Base-by-base conservation (phyloP, 441 rosid genomes). In the Erysimum pusillum region DNA sequence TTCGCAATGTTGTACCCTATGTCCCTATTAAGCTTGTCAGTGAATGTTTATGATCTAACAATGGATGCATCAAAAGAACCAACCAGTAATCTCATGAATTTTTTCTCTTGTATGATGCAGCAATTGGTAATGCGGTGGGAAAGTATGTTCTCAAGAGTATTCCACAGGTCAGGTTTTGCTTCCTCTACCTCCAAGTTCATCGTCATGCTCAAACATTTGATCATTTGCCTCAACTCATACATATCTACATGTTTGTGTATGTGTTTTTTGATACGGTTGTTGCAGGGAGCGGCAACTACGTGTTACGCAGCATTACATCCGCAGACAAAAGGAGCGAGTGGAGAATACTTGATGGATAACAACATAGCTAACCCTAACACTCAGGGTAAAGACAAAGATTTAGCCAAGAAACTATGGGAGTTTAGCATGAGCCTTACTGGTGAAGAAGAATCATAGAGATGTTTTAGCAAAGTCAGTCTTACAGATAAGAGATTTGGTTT, bases 301-400 rank as follows among this genome's bases (percentile, higher is more conserved):
- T 89, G 93, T 77, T 85, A 83, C 14, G 82, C 82, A 17, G 93
- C 89, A 42, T 69, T 87, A 72, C 86, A 89, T 75, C 85, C 93
- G 0, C 88, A 84, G 20, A 72, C 65, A 18, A 80, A 81, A 20
- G 89, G 88, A 57, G 85, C 79, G 51, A 85, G 81, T 36, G 93
- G 86, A 5, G 80, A 85, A 60, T 86, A 87, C 68, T 84, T 85
- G 46, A 39, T 53, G 78, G 86, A 89, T 46, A 83, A 85, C 72
- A 87, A 89, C 81, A 69, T 73, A 41, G 76, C 77, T 17, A 81
- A 74, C 18, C 83, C 89, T 2, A 82, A 42, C 66, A 52, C 74
- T 46, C 80, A 57, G 7, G 86, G 80, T 22, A 71, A 75, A 75
- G 89, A 87, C 45, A 73, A 76, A 58, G 82, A 77, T 44, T 65